Evolutionary conservation across 1,139 yeast species (phyloP), one percentile per base, ranked within the genome.

Genomic region (Candida anutae): DNA sequence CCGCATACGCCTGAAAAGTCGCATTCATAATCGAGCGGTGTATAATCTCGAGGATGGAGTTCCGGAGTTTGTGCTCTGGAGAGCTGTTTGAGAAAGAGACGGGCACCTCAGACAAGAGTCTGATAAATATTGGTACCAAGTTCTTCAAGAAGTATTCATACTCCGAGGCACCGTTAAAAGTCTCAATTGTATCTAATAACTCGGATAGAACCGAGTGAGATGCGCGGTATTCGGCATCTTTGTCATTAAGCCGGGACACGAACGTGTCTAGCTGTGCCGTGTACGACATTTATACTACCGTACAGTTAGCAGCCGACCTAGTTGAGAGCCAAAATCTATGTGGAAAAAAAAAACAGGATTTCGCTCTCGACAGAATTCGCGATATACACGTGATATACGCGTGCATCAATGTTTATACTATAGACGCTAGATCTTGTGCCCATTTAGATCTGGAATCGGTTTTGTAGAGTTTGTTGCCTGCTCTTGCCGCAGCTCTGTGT

Each of bases 21-120:
- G 87, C 96, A 48, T 82, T 87, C 65, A 84, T 74, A 33, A 83
- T 84, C 22, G 88, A 67, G 28, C 96, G 67, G 44, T 84, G 88
- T 16, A 93, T 58, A 15, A 87, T 74, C 46, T 90, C 96, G 32
- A 90, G 62, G 5, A 84, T 62, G 20, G 83, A 66, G 45, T 77
- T 77, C 46, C 96, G 70, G 28, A 85, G 55, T 51, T 82, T 80
- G 42, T 81, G 85, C 43, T 79, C 90, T 0, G 74, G 67, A 0
- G 87, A 69, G 28, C 62, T 65, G 16, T 74, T 64, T 23, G 62
- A 60, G 57, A 83, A 74, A 14, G 85, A 76, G n/a, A 85, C 67
- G 4, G 94, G 94, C 13, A 81, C 80, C 4, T 67, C 60, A 28
- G 77, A 69, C 38, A 90, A 59, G 28, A 77, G 68, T 28, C 63